A percentile compares a stretch with the other conserved stretches of the same genome.
These are phyloP conservation scores for Torrubiellomyces zombiae DNA, from an alignment of 2,329 filamentous ascomycete genomes.

Conservation along the genomic window DNA sequence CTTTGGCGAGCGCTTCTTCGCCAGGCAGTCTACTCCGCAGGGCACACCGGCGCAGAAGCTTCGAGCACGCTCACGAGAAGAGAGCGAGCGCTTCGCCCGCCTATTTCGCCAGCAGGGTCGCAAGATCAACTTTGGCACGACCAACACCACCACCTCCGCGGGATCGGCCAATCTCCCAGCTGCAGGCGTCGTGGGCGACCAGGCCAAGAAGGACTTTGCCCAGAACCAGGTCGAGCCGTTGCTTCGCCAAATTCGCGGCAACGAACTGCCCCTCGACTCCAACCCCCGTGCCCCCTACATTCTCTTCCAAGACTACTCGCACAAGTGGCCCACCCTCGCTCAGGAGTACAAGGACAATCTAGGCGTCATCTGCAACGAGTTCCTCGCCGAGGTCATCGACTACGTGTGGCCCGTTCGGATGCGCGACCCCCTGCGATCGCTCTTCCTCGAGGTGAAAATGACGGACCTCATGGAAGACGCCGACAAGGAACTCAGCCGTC, in stretches of 20 bases:
- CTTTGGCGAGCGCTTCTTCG: constrained; percentile 33
- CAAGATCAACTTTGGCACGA: constrained; percentile 25
- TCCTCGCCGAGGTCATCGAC: constrained; percentile 32
- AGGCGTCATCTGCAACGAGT: constrained; percentile 36
- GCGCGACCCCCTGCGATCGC: constrained; percentile 30
- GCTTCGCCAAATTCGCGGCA: constrained; percentile 31
- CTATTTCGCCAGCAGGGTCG: constrained; percentile 32
- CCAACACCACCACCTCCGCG: constrained; percentile 6
- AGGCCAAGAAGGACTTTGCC: constrained; percentile 30
- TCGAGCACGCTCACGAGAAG: constrained; percentile 31
- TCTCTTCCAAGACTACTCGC: constrained; percentile 34
- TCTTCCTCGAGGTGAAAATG: constrained; percentile 32
- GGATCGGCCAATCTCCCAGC: constrained; percentile 10
- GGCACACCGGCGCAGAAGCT: constrained; percentile 35
- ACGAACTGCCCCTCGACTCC: constrained; percentile 34
- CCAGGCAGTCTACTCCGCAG: constrained; percentile 28
- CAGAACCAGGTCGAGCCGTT: constrained; percentile 30
- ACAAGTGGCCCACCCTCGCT: constrained; percentile 33
- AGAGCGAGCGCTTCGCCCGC: constrained; percentile 31
- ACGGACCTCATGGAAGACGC: constrained; percentile 28
- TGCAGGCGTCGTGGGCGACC: constrained; percentile 15
- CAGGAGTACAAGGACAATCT: constrained; percentile 38
- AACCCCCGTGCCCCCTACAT: constrained; percentile 37
- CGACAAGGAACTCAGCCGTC: constrained; percentile 25
- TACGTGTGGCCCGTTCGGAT: constrained; percentile 33